Percentiles rank a stretch among this genome's conserved stretches.
Conservation (phyloP, 257 asterid genomes). For the Solanum pennellii region DNA sequence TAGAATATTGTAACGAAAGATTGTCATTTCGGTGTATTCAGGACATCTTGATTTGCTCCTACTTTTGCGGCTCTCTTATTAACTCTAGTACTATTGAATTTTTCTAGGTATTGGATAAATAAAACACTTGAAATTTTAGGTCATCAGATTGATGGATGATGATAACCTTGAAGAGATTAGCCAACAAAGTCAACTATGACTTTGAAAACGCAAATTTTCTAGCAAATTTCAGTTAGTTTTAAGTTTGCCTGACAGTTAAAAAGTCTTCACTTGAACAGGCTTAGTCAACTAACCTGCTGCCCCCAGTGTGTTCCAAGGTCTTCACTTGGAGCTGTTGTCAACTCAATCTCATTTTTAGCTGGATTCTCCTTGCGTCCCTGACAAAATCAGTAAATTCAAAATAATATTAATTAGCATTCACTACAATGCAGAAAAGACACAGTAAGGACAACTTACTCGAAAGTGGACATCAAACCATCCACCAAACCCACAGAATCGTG, state of each 20-base stretch:
- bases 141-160: neutral
- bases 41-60: neutral
- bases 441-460: constrained; percentile 44
- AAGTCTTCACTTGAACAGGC: neutral
- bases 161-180: neutral
- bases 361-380: constrained; percentile 65
- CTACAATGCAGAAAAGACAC: neutral
- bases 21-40: neutral
- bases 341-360: constrained; percentile 63
- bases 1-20: neutral
- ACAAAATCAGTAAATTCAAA: neutral
- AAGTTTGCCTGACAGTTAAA: neutral
- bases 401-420: neutral
- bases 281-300: constrained; percentile 57
- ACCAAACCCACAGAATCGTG: constrained; percentile 74
- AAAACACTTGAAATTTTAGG: neutral
- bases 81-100: neutral
- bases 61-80: neutral
- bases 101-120: neutral
- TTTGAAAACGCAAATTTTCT: neutral
- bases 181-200: neutral
- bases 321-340: constrained; percentile 77
- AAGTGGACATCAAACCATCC: constrained; percentile 99
- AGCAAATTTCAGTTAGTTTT: neutral
- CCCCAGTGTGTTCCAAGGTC: constrained; percentile 87